Percentiles rank a stretch among this genome's conserved stretches.
phyloP scores from a whole-genome alignment of 2,329 filamentous ascomycete genomes.

The Cryoendolithus antarcticus region DNA sequence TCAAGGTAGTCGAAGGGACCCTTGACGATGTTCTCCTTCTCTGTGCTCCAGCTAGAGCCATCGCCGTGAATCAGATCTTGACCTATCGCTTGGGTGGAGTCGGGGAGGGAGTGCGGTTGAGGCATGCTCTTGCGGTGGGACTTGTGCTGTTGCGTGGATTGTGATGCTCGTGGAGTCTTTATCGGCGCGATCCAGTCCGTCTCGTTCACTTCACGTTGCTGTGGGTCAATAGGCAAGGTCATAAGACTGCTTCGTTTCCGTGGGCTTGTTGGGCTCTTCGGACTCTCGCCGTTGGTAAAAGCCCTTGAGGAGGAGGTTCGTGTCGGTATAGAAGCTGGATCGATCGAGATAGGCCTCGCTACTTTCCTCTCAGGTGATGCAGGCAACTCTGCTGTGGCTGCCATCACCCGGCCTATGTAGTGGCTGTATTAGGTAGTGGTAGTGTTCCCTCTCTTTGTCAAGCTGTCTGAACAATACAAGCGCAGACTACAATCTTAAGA shows the following conservation, averaged over 20 bases:
- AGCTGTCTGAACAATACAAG: too few species aligned
- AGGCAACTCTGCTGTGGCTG: too few species aligned
- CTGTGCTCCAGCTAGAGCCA: conserved; percentile 47
- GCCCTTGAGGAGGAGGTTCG: conserved; percentile 57
- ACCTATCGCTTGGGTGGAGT: conserved; percentile 10
- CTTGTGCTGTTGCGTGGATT: conserved; percentile 1
- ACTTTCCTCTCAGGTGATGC: too few species aligned
- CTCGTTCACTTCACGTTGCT: conserved; percentile 14
- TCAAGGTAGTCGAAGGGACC: conserved; percentile 74
- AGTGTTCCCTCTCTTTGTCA: too few species aligned
- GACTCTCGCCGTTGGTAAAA: conserved; percentile 21
- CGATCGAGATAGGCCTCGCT: conserved; percentile 4
- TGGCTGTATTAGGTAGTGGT: too few species aligned
- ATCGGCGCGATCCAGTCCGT: conserved; percentile 17
- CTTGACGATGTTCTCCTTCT: conserved; percentile 66
- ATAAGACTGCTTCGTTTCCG: conserved; percentile 11
- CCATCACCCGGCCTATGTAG: too few species aligned
- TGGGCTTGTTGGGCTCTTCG: conserved; percentile 12
- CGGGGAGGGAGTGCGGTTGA: too few species aligned
- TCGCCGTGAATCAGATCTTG: conserved; percentile 29
- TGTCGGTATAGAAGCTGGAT: conserved; percentile 46
- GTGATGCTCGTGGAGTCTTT: conserved; percentile 24
- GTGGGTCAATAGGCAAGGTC: conserved; percentile 11
- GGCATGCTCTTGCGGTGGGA: too few species aligned
- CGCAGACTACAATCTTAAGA: too few species aligned